Base-by-base conservation (phyloP, 129 eudicot species). In the carrot (Daucus carota) region DNA sequence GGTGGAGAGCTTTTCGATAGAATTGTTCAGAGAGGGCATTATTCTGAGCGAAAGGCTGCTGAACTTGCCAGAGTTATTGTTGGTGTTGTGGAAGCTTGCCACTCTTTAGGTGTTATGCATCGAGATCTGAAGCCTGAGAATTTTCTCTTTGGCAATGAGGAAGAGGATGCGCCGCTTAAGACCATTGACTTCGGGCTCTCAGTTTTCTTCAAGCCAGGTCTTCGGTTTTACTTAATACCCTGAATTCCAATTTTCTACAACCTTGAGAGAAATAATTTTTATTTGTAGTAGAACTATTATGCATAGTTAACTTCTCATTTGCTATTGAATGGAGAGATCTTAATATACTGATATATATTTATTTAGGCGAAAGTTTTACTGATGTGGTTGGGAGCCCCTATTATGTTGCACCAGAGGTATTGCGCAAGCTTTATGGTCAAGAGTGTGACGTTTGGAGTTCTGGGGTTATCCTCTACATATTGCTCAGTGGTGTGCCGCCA, bases 101-200 rank as follows among this genome's bases (percentile, higher is more conserved):
- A 93, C 77, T 90, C 97, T n/a, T 84, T 93, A n/a, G 98, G 98
- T n/a, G 96, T 93, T 18, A 87, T 93, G 97, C 98, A 93, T 80
- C 86, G 98, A 3, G 98, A 93, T 79, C 88, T 93, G 41, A 93
- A 93, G 74, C 98, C 98, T 5, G 98, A 93, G 84, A 93, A 90
- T 62, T 93, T 93, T 80, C 88, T 93, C 8, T 85, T 90, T 46
- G 91, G 89, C 28, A 84, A 87, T 78, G 90, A 89, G 43, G 84
- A 88, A 66, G 98, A 93, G 77, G 97, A 90, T 70, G 87, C 97
- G 0, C 92, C 87, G 47, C 90, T 93, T 10, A 90, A 87, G 83
- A 81, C 88, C 9, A 93, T 93, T 47, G 98, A 93, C 60, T 93
- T 93, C 84, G 98, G 97, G 60, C 68, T 93, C 40, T 93, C 97